Base-by-base conservation (phyloP, 2,329 filamentous ascomycete genomes). In the Lasiodiplodia sp. region DNA sequence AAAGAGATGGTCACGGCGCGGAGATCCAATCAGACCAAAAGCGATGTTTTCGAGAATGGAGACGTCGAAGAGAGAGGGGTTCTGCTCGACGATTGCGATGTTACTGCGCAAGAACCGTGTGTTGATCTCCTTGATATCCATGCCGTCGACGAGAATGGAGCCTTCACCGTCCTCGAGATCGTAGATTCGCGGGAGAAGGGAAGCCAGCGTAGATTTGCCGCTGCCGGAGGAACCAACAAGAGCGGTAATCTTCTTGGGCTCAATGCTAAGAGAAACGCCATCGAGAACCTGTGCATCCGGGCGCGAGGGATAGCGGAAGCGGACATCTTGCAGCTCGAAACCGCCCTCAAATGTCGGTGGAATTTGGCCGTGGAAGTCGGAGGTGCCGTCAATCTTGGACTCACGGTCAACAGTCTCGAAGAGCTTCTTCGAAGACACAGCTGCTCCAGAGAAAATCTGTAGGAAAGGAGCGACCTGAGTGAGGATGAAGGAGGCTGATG, bases 181-280 rank as follows among this genome's bases (percentile, higher is more conserved):
- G 69, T 82, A 84, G 47, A 81, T 76, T 18, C 79, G 72, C 34
- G 74, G 75, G 28, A 80, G 72, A 1, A 83, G 73, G 75, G 92
- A 93, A 1, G 91, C 89, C 0, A 98, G 76, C 0, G 95, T 98
- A 73, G 93, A 97, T 78, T 98, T 98, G 0, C 95, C 95, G 2
- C 93, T 97, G 0, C 96, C 96, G 74, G 93, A 97, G 3, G 47
- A 60, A 5, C 65, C 65, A n/a, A 67, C 65, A n/a, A 67, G 21
- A 1, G 81, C 82, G n/a, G 80, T 82, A 21, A 80, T 71, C 65
- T 80, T 75, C 2, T 76, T 75, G n/a, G 81, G 75, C 40, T 77
- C 75, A 65, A 80, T 78, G 2, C 69, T 70, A 8, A 83, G 73
- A 2, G 76, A 78, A 2, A 83, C 70, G 10, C 76, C 71, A 23